A percentile compares a stretch with the other conserved stretches of the same genome.
phyloP scores from a whole-genome alignment of 163 green algal species.

The Coccomyxa subellipsoidea region DNA sequence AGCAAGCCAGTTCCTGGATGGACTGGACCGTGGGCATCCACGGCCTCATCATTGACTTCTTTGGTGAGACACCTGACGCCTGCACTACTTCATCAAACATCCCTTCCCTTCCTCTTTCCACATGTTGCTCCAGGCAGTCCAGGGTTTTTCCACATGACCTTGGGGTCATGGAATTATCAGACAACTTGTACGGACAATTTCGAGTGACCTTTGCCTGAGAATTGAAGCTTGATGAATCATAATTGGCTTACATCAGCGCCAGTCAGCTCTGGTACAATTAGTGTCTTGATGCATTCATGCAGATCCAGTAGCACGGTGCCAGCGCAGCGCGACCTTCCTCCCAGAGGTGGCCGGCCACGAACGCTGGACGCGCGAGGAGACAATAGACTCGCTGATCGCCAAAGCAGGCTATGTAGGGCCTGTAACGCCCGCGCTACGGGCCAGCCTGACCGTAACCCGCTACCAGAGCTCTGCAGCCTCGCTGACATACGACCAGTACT shows the following conservation, averaged over 20 bases:
- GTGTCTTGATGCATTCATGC: too few relatives aligned
- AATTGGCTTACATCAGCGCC: too few relatives aligned
- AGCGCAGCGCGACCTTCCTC: conserved; percentile 69
- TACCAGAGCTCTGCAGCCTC: conserved; percentile 56
- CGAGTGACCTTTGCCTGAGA: too few relatives aligned
- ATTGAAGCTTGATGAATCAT: too few relatives aligned
- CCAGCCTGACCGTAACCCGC: conserved; percentile 31
- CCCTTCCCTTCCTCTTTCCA: too few relatives aligned
- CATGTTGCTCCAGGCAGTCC: too few relatives aligned
- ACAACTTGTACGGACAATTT: too few relatives aligned
- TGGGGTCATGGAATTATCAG: too few relatives aligned
- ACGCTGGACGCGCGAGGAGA: conserved; percentile 44
- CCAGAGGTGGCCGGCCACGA: conserved; percentile 64
- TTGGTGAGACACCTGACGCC: conserved; percentile 13
- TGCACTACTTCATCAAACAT: neutral
- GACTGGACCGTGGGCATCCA: conserved; percentile 63
- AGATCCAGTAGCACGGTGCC: conserved; percentile 21
- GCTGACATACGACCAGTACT: conserved; percentile 56
- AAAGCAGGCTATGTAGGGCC: conserved; percentile 56
- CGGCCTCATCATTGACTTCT: conserved; percentile 70
- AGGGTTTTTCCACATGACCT: too few relatives aligned
- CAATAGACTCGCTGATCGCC: conserved; percentile 58
- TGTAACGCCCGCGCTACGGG: conserved; percentile 19
- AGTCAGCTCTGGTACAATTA: too few relatives aligned
- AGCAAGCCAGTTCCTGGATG: conserved; percentile 45